Evolutionary conservation across 805 yeast genomes (phyloP).

Genomic region (Pichia ethanolica): DNA sequence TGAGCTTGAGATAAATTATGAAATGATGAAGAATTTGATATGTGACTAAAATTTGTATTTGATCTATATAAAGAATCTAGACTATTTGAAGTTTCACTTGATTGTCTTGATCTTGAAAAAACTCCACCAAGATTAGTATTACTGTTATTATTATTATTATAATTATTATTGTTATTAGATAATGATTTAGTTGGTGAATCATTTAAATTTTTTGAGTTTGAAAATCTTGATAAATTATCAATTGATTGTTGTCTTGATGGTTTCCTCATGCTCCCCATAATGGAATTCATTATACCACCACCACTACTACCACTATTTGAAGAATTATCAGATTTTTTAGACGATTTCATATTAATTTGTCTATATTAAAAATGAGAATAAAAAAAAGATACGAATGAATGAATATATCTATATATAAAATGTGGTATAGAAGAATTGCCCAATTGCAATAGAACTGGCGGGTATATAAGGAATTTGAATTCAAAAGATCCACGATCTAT

Average conservation of each 20-base stretch:
- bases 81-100: conserved; percentile 7
- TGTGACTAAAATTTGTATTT: conserved; percentile 19
- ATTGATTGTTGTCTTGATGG: neutral
- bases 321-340: conserved; percentile 8
- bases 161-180: neutral
- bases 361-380: conserved; percentile 3
- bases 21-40: conserved; percentile 14
- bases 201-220: neutral
- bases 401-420: too few species aligned
- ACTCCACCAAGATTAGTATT: neutral
- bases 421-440: too few species aligned
- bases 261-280: conserved; percentile 12
- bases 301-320: neutral
- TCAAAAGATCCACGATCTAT: too few species aligned
- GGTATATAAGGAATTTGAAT: too few species aligned
- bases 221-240: neutral
- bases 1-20: conserved; percentile 24
- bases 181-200: neutral
- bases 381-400: neutral
- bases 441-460: too few species aligned
- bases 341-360: conserved; percentile 5
- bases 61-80: conserved; percentile 23
- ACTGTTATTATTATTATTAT: neutral
- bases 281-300: conserved; percentile 8
- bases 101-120: conserved; percentile 8